phyloP scores from a whole-genome alignment of 768 basidiomycete species.

The Sistotremastrum suecicum region DNA sequence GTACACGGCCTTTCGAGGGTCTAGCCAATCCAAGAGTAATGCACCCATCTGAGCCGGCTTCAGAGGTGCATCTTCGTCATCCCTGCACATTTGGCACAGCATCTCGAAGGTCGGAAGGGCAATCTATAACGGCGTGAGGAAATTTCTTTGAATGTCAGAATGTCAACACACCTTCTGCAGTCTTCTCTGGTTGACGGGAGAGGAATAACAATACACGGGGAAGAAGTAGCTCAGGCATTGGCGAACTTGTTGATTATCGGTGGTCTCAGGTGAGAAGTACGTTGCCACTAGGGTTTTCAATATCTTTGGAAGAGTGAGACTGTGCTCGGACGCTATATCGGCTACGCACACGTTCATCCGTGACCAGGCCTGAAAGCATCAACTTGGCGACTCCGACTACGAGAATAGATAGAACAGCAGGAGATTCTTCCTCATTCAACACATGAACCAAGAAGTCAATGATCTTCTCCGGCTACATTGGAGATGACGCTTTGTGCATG shows the following conservation, averaged over 20 bases:
- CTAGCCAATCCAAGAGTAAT: constrained; percentile 83
- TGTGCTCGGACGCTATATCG: not conserved
- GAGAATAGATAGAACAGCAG: constrained; percentile 53
- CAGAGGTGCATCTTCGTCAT: constrained; percentile 64
- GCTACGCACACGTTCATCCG: constrained; percentile 47
- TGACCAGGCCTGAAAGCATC: constrained; percentile 60
- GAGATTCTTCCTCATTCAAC: constrained; percentile 40
- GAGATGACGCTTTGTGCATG: not conserved
- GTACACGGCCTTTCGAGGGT: constrained; percentile 58
- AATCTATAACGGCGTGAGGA: constrained; percentile 29
- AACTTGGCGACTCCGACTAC: constrained; percentile 81
- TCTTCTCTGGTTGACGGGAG: constrained; percentile 52
- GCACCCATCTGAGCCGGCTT: constrained; percentile 56
- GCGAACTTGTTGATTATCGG: constrained; percentile 66
- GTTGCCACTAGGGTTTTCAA: constrained; percentile 35
- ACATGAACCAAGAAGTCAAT: constrained; percentile 52
- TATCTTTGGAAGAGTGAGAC: constrained; percentile 20
- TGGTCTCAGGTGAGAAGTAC: constrained; percentile 73
- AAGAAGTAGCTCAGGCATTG: constrained; percentile 84
- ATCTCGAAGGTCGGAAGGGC: constrained; percentile 56
- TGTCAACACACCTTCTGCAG: constrained; percentile 46
- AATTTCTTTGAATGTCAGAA: not conserved
- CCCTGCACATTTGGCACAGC: constrained; percentile 42
- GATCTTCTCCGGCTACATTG: constrained; percentile 34
- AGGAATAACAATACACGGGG: constrained; percentile 77